Evolutionary conservation across 306 rosid species (phyloP).

Genomic region (Ziziphus jujuba): DNA sequence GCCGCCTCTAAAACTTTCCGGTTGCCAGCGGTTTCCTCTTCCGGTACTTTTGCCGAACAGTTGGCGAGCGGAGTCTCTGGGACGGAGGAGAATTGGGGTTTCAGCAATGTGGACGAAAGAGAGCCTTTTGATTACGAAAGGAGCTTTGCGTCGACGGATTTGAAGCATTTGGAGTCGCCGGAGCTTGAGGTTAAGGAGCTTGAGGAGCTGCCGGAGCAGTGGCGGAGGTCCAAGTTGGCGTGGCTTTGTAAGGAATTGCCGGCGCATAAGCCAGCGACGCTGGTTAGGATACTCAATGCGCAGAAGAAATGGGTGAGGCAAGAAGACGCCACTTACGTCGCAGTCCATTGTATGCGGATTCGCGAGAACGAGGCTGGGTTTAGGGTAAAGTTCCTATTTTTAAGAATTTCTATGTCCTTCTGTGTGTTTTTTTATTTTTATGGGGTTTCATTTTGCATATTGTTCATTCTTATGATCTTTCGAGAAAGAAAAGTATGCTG

Average conservation of each 20-base stretch:
- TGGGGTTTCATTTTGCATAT: neutral
- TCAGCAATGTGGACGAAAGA: conserved; percentile 16
- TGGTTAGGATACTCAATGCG: conserved; percentile 62
- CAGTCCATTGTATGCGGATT: conserved; percentile 80
- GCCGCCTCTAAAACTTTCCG: neutral
- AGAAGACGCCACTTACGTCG: conserved; percentile 60
- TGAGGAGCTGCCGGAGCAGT: conserved; percentile 61
- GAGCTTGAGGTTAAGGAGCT: conserved; percentile 48
- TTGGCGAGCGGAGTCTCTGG: conserved; percentile 18
- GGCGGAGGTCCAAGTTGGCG: conserved; percentile 62
- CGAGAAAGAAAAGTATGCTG: too few species aligned
- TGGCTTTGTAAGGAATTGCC: conserved; percentile 66
- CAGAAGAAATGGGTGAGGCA: conserved; percentile 87
- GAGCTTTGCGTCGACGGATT: conserved; percentile 29
- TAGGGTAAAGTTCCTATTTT: conserved; percentile 36
- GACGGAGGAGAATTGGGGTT: conserved; percentile 18
- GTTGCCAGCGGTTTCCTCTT: conserved; percentile 1
- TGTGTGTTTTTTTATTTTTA: neutral
- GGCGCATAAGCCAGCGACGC: conserved; percentile 46
- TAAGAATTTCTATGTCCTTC: neutral
- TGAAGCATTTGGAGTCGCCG: conserved; percentile 40
- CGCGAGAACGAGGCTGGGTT: conserved; percentile 80
- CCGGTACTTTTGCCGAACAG: conserved; percentile 38
- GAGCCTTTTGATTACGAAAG: conserved; percentile 36
- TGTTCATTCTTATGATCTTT: neutral